These are phyloP conservation scores for Lentinula aciculospora DNA, from an alignment of 768 basidiomycete genomes.

Conservation along the genomic window DNA sequence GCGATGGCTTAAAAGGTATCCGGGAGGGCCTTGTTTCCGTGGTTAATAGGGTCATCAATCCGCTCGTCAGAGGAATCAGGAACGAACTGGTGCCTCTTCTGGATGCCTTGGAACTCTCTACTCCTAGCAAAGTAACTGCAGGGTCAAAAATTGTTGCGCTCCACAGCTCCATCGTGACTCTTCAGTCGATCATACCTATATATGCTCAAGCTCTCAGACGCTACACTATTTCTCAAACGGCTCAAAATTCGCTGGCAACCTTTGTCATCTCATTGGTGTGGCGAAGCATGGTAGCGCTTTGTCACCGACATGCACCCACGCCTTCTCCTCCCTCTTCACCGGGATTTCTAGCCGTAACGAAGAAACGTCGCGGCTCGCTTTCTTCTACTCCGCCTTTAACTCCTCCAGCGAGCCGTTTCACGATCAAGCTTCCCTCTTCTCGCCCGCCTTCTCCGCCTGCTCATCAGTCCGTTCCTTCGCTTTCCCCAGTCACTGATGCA, in stretches of 20 bases:
- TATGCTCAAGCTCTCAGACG: constrained; percentile 54
- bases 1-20: constrained; percentile 63
- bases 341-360: constrained; percentile 22
- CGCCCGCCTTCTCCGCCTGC: constrained; percentile 60
- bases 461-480: constrained; percentile 23
- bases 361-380: constrained; percentile 35
- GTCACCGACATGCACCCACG: constrained; percentile 47
- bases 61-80: constrained; percentile 56
- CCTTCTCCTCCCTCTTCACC: constrained; percentile 37
- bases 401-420: constrained; percentile 54
- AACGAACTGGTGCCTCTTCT: constrained; percentile 55
- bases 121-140: constrained; percentile 20
- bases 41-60: constrained; percentile 60
- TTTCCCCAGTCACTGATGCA: constrained; percentile 41
- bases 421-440: constrained; percentile 59
- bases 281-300: constrained; percentile 66
- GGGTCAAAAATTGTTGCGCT: constrained; percentile 25
- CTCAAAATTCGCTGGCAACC: constrained; percentile 61
- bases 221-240: constrained; percentile 45
- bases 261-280: constrained; percentile 71
- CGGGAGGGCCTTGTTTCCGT: constrained; percentile 69
- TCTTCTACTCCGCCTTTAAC: constrained; percentile 48
- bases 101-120: constrained; percentile 48
- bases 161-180: constrained; percentile 56
- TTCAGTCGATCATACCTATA: constrained; percentile 57